These are phyloP conservation scores for Auxenochlorella pyrenoidosa DNA, from an alignment of 139 green algal species.

Conservation along the genomic window DNA sequence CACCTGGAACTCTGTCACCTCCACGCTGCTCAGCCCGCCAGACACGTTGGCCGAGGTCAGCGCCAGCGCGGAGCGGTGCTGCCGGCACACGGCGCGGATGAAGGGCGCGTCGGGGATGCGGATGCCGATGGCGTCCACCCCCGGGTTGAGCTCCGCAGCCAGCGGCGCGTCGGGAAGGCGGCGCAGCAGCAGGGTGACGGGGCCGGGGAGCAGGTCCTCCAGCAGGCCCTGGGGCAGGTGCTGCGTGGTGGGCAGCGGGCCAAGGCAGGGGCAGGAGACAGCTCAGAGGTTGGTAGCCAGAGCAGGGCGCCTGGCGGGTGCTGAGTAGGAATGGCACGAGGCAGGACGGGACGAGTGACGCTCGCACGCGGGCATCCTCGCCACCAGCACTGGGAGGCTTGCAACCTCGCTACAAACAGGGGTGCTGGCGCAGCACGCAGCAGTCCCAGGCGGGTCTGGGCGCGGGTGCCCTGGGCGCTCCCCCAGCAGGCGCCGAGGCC, in stretches of 20 bases:
- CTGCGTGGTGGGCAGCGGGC: not conserved
- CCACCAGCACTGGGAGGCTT: too few relatives aligned
- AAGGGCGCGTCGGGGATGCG: constrained; percentile 74
- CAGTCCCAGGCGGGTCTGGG: too few relatives aligned
- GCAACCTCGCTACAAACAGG: too few relatives aligned
- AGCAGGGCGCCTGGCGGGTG: not conserved
- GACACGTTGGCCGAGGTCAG: constrained; percentile 79
- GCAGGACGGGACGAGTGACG: too few relatives aligned
- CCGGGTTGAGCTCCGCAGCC: constrained; percentile 58
- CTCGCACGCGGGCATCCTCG: too few relatives aligned
- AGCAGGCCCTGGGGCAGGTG: constrained; percentile 64
- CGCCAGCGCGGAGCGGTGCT: constrained; percentile 59
- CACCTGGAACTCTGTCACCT: constrained; percentile 61
- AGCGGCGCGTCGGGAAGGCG: constrained; percentile 55
- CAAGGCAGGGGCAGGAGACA: not conserved
- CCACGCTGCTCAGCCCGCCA: constrained; percentile 52
- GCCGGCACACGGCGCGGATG: constrained; percentile 55
- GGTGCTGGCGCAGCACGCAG: too few relatives aligned
- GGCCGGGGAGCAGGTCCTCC: constrained; percentile 72
- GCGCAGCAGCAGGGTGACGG: constrained; percentile 75
- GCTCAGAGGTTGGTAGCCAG: too few relatives aligned
- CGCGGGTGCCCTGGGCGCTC: too few relatives aligned
- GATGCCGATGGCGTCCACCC: constrained; percentile 54
- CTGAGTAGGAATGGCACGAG: too few relatives aligned
- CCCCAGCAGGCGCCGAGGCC: not conserved